These are phyloP conservation scores for Neoscytalidium dimidiatum DNA, from an alignment of 2,329 filamentous ascomycete species.

Conservation along the genomic window DNA sequence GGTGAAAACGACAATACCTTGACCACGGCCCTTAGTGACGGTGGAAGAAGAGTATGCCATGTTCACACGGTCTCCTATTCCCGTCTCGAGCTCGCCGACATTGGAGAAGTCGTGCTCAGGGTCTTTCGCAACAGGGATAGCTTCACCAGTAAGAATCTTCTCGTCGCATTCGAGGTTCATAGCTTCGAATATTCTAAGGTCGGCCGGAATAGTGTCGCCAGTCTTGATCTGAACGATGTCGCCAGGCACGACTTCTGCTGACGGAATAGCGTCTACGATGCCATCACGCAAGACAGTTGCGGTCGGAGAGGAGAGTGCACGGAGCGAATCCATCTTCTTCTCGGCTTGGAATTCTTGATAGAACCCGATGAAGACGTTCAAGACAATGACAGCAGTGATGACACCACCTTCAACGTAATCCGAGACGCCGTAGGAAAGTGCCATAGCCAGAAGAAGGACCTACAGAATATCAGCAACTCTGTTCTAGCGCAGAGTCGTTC, in stretches of 20 bases:
- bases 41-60: constrained; percentile 72
- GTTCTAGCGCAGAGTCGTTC: background rate
- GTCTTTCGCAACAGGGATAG: constrained; percentile 67
- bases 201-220: constrained; percentile 68
- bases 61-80: constrained; percentile 65
- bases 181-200: constrained; percentile 62
- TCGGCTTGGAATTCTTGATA: constrained; percentile 45
- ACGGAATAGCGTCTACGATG: constrained; percentile 37
- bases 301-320: constrained; percentile 41
- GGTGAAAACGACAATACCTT: constrained; percentile 67
- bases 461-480: constrained; percentile 33
- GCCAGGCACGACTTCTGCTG: constrained; percentile 41
- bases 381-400: constrained; percentile 64
- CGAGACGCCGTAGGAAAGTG: constrained; percentile 63
- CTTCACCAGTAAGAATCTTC: constrained; percentile 73
- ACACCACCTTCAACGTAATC: constrained; percentile 67
- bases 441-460: constrained; percentile 77
- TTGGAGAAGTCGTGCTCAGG: constrained; percentile 54
- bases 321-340: constrained; percentile 44
- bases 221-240: constrained; percentile 41
- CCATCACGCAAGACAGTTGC: constrained; percentile 41
- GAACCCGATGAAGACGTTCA: constrained; percentile 67
- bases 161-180: constrained; percentile 79
- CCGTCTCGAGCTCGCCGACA: constrained; percentile 52
- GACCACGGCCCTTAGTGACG: constrained; percentile 70